A percentile compares a stretch with the other conserved stretches of the same genome.
These are phyloP conservation scores for Cytospora paraplurivora DNA, from an alignment of 2,329 filamentous ascomycete genomes.

Conservation along the genomic window DNA sequence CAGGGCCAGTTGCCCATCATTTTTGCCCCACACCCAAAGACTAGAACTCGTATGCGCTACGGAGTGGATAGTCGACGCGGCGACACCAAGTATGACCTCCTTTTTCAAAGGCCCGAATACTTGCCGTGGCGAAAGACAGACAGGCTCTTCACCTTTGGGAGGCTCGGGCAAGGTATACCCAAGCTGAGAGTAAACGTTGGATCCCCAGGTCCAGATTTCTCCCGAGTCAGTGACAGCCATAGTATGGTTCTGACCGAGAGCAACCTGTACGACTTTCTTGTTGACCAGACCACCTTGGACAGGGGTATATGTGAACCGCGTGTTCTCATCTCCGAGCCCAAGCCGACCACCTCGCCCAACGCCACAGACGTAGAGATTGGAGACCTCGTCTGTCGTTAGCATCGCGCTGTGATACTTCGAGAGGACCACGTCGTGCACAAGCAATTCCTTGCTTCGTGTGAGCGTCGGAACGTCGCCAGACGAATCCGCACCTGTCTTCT, in stretches of 20 bases:
- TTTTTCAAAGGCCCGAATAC: conserved; percentile 91
- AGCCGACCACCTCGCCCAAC: conserved; percentile 88
- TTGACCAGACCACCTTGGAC: conserved; percentile 76
- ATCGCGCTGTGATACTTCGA: conserved; percentile 92
- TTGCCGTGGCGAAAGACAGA: conserved; percentile 79
- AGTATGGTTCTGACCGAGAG: conserved; percentile 88
- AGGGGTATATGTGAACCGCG: conserved; percentile 81
- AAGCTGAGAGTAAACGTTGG: conserved; percentile 81
- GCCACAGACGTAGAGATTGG: conserved; percentile 90
- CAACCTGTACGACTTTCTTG: conserved; percentile 74
- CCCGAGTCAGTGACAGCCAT: conserved; percentile 82
- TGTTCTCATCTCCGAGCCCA: conserved; percentile 86
- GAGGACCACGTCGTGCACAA: conserved; percentile 80
- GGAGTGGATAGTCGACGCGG: conserved; percentile 89
- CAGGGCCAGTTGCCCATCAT: conserved; percentile 88
- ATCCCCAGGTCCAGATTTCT: conserved; percentile 95
- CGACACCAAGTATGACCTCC: conserved; percentile 77
- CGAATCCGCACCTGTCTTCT: conserved; percentile 44
- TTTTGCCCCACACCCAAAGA: conserved; percentile 93
- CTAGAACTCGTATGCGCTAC: conserved; percentile 81
- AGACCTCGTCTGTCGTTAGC: conserved; percentile 81
- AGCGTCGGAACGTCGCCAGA: conserved; percentile 67
- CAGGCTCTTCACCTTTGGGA: conserved; percentile 75
- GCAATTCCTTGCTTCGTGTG: conserved; percentile 70
- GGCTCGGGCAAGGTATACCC: conserved; percentile 77